A percentile compares a stretch with the other conserved stretches of the same genome.
These are phyloP conservation scores for Boletus subparvulus DNA, from an alignment of 768 basidiomycete genomes.

Conservation along the genomic window DNA sequence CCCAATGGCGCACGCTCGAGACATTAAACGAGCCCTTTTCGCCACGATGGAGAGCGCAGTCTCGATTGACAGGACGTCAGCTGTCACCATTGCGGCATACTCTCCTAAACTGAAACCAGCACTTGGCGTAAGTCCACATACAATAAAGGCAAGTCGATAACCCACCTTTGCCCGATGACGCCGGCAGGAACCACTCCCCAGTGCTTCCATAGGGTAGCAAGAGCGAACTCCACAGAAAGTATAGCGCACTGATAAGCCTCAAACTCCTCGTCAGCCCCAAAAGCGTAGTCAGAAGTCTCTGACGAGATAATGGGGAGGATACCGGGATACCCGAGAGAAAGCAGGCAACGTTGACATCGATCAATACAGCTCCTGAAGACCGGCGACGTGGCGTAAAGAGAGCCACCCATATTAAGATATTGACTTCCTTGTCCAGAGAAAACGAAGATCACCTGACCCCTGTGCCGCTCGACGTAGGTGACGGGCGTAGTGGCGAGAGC, in stretches of 20 bases:
- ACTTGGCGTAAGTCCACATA: not conserved
- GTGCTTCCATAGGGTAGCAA: constrained; percentile 62
- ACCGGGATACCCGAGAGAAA: constrained; percentile 49
- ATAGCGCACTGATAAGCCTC: constrained; percentile 54
- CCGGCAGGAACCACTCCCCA: constrained; percentile 66
- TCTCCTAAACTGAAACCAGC: constrained; percentile 61
- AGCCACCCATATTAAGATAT: constrained; percentile 60
- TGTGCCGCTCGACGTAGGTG: constrained; percentile 28
- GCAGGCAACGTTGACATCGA: constrained; percentile 54
- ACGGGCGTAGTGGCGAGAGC: constrained; percentile 41
- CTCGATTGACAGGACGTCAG: constrained; percentile 55
- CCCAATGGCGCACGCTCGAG: constrained; percentile 42
- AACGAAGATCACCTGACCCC: constrained; percentile 53
- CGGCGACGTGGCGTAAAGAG: constrained; percentile 49
- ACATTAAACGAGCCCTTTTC: constrained; percentile 56
- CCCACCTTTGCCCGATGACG: constrained; percentile 72
- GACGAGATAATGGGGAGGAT: constrained; percentile 45
- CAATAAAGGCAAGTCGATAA: not conserved
- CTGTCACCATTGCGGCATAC: constrained; percentile 67
- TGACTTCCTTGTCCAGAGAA: constrained; percentile 77
- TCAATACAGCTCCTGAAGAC: constrained; percentile 55
- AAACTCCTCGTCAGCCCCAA: constrained; percentile 37
- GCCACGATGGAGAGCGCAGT: constrained; percentile 60
- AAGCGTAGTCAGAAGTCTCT: constrained; percentile 19
- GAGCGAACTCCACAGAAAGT: constrained; percentile 61